Percentiles rank a stretch among this genome's conserved stretches.
phyloP scores from a whole-genome alignment of 805 yeast genomes.

The Barnettozyma vustinii region DNA sequence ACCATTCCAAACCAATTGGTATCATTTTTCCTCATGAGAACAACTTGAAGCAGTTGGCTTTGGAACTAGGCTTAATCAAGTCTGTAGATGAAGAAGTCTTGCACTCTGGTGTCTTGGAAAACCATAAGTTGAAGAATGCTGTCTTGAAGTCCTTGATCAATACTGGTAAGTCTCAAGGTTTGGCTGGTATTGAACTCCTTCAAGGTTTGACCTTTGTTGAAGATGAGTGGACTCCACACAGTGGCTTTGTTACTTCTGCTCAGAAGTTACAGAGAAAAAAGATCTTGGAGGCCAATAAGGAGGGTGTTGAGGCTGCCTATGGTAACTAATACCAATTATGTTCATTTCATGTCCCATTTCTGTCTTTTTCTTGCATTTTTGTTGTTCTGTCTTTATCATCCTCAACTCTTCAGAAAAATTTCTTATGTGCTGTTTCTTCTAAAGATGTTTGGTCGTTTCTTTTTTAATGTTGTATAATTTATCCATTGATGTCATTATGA shows the following conservation, averaged over 20 bases:
- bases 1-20: constrained; percentile 87
- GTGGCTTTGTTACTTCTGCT: constrained; percentile 90
- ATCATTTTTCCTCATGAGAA: constrained; percentile 78
- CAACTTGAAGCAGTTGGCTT: constrained; percentile 55
- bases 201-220: constrained; percentile 73
- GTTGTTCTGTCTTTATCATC: background rate
- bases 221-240: constrained; percentile 97
- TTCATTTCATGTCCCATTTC: background rate
- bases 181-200: constrained; percentile 79
- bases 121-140: constrained; percentile 48
- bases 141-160: constrained; percentile 55
- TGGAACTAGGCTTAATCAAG: constrained; percentile 46
- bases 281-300: constrained; percentile 66
- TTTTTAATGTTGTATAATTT: background rate
- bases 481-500: background rate
- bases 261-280: constrained; percentile 93
- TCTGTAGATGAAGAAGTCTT: constrained; percentile 38
- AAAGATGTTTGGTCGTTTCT: background rate
- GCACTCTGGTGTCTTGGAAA: constrained; percentile 39
- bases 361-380: background rate
- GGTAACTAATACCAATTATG: background rate
- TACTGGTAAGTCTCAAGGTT: constrained; percentile 78
- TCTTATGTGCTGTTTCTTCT: background rate
- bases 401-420: background rate
- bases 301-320: constrained; percentile 64